Conservation (phyloP, 1,284 basidiomycete species). For the Ceratobasidium sp. region DNA sequence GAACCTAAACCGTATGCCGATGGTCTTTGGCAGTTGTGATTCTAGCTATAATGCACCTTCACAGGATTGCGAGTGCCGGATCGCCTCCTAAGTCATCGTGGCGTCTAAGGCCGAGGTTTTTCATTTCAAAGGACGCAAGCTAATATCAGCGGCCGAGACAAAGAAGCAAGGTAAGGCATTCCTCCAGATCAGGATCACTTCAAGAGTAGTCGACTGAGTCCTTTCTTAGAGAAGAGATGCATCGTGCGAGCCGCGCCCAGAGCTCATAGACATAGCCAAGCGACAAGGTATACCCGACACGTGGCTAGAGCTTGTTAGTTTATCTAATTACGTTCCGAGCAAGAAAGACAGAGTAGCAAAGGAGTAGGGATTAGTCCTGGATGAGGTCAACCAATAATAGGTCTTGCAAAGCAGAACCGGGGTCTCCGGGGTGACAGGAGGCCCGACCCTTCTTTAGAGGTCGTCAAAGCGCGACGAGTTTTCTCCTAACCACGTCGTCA, state of each 20-base stretch:
- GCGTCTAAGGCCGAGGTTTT: slow-evolving; percentile 3
- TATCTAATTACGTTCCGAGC: slow-evolving; percentile 17
- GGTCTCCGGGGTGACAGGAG: slow-evolving; percentile 29
- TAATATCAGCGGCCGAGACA: background rate
- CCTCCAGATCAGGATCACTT: background rate
- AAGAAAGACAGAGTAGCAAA: background rate
- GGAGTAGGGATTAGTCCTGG: slow-evolving; percentile 23
- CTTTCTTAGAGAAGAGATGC: background rate
- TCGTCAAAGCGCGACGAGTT: slow-evolving; percentile 23
- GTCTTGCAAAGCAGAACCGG: background rate
- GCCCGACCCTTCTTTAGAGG: slow-evolving; percentile 26
- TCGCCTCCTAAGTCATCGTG: background rate
- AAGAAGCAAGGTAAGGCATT: background rate
- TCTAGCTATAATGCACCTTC: slow-evolving; percentile 2
- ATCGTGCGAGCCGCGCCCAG: background rate
- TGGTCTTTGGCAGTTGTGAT: background rate
- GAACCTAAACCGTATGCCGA: background rate
- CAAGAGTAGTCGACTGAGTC: background rate
- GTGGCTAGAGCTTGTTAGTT: background rate
- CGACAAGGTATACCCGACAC: background rate
- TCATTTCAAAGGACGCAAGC: background rate
- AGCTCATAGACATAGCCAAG: background rate
- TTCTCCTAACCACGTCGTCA: slow-evolving; percentile 43
- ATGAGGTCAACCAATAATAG: slow-evolving; percentile 37
- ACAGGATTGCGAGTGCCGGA: too few species aligned